Conservation (phyloP, 2,329 filamentous ascomycete species). For the Albifimbria verrucaria region DNA sequence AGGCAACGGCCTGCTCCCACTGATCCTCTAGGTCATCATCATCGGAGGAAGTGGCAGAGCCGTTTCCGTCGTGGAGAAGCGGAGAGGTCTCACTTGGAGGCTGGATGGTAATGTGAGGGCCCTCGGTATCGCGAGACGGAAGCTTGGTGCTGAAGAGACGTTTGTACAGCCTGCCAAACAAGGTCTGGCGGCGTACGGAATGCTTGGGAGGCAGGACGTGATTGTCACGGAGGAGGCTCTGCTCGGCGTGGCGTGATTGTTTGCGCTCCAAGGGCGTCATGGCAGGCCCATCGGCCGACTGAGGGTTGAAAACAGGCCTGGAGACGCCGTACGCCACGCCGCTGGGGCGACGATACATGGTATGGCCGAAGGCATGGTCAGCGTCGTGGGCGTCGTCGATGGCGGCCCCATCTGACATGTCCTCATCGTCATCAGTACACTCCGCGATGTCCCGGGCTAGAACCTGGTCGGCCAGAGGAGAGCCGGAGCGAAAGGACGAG, state of each 20-base stretch:
- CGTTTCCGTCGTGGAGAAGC: constrained; percentile 33
- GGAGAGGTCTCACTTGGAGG: constrained; percentile 38
- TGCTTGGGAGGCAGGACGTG: constrained; percentile 63
- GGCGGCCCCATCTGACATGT: constrained; percentile 14
- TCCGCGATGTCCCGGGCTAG: constrained; percentile 65
- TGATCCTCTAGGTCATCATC: constrained; percentile 63
- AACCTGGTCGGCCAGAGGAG: constrained; percentile 64
- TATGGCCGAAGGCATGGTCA: constrained; percentile 39
- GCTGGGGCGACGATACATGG: constrained; percentile 71
- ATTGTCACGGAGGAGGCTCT: constrained; percentile 62
- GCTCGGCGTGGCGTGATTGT: constrained; percentile 55
- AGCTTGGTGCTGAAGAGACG: constrained; percentile 56
- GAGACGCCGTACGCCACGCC: constrained; percentile 71
- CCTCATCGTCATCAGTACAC: constrained; percentile 40
- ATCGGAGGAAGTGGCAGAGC: constrained; percentile 37
- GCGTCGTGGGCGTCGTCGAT: constrained; percentile 26
- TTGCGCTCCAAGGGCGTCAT: constrained; percentile 54
- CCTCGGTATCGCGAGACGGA: constrained; percentile 37
- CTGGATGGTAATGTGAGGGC: constrained; percentile 28
- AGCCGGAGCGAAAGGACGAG: constrained; percentile 54
- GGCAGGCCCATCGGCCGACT: constrained; percentile 40
- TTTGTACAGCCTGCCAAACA: constrained; percentile 41
- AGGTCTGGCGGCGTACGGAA: constrained; percentile 26
- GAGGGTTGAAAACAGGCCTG: constrained; percentile 65
- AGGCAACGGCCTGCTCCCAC: constrained; percentile 81